These are phyloP conservation scores for Drechslera avenae DNA, from an alignment of 2,329 filamentous ascomycete genomes.

Conservation along the genomic window DNA sequence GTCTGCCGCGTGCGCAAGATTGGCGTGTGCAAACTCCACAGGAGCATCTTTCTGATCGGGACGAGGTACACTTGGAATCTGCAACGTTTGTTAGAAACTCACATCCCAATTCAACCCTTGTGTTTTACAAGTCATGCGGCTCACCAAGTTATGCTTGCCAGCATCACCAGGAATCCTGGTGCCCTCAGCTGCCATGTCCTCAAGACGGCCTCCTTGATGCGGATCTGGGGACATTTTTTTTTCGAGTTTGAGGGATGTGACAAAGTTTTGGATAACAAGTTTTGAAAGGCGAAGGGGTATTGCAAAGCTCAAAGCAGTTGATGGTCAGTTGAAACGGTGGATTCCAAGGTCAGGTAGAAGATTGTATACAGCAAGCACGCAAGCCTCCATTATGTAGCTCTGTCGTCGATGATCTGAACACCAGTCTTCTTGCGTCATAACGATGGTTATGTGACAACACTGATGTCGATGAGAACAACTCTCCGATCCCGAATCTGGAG, in stretches of 20 bases:
- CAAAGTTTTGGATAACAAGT: too few species aligned
- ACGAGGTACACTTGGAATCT: conserved; percentile 36
- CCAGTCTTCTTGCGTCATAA: conserved; percentile 5
- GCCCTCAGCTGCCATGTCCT: conserved; percentile 44
- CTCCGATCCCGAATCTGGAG: conserved; percentile 2
- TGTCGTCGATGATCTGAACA: neutral
- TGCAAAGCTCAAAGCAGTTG: neutral
- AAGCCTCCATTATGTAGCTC: conserved; percentile 5
- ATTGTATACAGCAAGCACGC: neutral
- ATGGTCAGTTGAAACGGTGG: neutral
- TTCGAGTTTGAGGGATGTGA: too few species aligned
- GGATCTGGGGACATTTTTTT: conserved; percentile 33
- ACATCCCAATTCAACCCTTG: too few species aligned
- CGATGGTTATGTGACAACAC: conserved; percentile 18
- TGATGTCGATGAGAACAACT: neutral
- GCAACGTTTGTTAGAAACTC: too few species aligned
- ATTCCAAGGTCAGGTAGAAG: too few species aligned
- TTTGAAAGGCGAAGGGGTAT: neutral
- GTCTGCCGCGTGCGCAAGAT: conserved; percentile 53
- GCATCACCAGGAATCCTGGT: conserved; percentile 54
- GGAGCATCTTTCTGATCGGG: conserved; percentile 53
- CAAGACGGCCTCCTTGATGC: conserved; percentile 43
- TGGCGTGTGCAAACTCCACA: conserved; percentile 48
- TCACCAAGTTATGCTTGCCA: conserved; percentile 46
- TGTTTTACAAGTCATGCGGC: neutral